These are phyloP conservation scores for Colletotrichum magnum DNA, from an alignment of 2,329 filamentous ascomycete species.

Conservation along the genomic window DNA sequence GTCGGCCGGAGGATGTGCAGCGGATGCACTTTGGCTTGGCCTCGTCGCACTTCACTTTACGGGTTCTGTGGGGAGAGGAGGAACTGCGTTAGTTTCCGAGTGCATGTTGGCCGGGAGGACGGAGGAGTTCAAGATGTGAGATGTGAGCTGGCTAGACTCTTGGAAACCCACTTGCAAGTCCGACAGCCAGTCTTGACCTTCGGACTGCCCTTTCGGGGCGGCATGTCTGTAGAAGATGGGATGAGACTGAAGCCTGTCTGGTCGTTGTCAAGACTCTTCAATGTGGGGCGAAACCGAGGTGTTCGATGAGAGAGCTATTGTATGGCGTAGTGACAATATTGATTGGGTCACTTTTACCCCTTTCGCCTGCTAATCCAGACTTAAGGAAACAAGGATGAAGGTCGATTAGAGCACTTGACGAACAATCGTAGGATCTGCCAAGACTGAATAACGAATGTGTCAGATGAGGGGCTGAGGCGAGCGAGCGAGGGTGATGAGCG, in stretches of 20 bases:
- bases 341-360: conserved; percentile 3
- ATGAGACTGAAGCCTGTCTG: neutral
- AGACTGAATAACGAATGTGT: conserved; percentile 20
- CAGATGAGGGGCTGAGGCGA: conserved; percentile 30
- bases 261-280: conserved; percentile 3
- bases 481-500: neutral
- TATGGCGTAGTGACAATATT: no score
- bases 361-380: conserved; percentile 2
- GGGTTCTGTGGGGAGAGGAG: conserved; percentile 55
- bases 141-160: neutral
- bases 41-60: conserved; percentile 71
- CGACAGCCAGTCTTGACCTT: conserved; percentile 66
- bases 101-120: neutral
- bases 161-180: conserved; percentile 66
- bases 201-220: conserved; percentile 35
- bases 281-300: conserved; percentile 17
- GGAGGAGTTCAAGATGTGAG: neutral
- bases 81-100: neutral
- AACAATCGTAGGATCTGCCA: neutral
- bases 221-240: conserved; percentile 14
- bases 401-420: neutral
- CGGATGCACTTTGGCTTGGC: conserved; percentile 66
- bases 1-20: conserved; percentile 68
- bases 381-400: neutral
- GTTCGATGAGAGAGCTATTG: neutral